Conservation (phyloP, 441 rosid genomes). For the Croton laevigatus region DNA sequence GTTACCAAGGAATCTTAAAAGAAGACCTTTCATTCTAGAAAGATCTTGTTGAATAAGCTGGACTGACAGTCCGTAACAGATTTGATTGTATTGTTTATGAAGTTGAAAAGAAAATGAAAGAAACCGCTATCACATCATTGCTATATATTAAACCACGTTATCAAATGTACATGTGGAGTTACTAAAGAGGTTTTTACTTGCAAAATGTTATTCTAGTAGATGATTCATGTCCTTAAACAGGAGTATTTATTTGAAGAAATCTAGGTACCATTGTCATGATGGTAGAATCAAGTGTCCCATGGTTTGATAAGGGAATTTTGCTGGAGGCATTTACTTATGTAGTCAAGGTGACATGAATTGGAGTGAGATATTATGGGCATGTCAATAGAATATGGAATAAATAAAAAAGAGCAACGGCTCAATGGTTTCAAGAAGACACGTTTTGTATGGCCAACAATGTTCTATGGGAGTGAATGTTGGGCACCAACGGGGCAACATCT, state of each 20-base stretch:
- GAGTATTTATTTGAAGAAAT: neutral
- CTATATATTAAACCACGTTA: neutral
- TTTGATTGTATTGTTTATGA: neutral
- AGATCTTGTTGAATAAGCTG: neutral
- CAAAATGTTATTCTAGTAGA: neutral
- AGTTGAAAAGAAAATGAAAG: neutral
- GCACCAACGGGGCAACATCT: too few relatives aligned
- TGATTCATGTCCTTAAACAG: neutral
- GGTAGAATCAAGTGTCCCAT: slow-evolving; percentile 1
- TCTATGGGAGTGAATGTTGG: too few relatives aligned
- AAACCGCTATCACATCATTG: neutral
- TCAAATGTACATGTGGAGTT: neutral
- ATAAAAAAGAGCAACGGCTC: neutral
- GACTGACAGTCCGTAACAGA: neutral
- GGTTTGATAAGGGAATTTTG: neutral
- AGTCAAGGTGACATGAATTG: neutral
- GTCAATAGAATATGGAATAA: neutral
- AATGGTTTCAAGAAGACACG: neutral
- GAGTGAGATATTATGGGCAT: neutral
- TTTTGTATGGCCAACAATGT: too few relatives aligned
- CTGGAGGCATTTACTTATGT: neutral
- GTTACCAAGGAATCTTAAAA: neutral
- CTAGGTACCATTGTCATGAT: neutral
- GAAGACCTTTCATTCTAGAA: neutral
- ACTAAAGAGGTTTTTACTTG: neutral